Evolutionary conservation across 2,329 filamentous ascomycete genomes (phyloP), one percentile per base, ranked within the genome.

Genomic region (Ophiosphaerella korrae): DNA sequence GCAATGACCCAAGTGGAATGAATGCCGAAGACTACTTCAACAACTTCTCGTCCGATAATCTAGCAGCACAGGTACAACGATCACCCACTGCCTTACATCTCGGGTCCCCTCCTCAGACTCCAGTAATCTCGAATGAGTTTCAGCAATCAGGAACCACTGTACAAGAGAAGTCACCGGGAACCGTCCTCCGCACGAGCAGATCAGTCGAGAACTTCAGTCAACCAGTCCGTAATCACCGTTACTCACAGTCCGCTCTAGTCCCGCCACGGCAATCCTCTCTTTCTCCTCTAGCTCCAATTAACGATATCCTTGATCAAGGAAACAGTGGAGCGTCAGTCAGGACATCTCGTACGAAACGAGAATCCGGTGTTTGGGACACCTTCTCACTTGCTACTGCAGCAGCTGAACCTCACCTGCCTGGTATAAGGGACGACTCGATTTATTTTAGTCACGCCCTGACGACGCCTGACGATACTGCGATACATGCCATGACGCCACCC

Each of bases 181-280:
- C 52, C 43, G 42, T 58, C 7, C 60, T 74, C 31, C 67, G 70
- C 4, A 49, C 64, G 24, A 68, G 58, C 26, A 58, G 72, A 39
- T 74, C 72, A 11, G 72, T 79, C 18, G 81, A 84, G 50, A 83
- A 82, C 60, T 84, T 84, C 62, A 83, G 81, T 23, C 78, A 79
- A n/a, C 80, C 80, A 3, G 68, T 78, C 3, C 71, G 74, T 29
- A 71, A 71, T 24, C 68, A 73, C 29, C 72, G 67, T 32, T 63
- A 71, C 36, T 68, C 73, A 13, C 73, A 75, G 18, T 73, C 73
- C 7, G 71, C 74, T 29, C 67, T 74, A 43, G 70, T 76, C 24
- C 74, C 76, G 14, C 73, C 74, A 39, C 67, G 75, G 36, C 59
- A 62, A 4, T 76, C 72, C n/a, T 77, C 73, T 6, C 64, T 63